Evolutionary conservation across 768 basidiomycete species (phyloP).

Genomic region (Cyclocybe cylindracea): DNA sequence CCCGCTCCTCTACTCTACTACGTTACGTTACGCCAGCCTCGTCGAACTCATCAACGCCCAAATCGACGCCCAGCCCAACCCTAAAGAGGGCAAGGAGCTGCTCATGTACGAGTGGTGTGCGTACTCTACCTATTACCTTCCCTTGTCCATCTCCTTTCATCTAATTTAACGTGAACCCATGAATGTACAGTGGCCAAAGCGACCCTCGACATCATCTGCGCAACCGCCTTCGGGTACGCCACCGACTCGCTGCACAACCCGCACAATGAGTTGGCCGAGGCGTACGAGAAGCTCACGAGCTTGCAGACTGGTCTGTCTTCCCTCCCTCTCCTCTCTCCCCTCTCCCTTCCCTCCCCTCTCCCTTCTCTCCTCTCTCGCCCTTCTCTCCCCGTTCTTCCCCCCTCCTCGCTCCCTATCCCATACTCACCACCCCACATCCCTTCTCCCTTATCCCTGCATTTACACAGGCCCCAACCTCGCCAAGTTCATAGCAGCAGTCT

Average conservation of each 20-base stretch:
- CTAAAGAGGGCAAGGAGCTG: constrained; percentile 31
- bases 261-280: constrained; percentile 46
- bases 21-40: constrained; percentile 14
- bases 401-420: too few relatives aligned
- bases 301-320: constrained; percentile 35
- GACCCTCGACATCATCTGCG: constrained; percentile 54
- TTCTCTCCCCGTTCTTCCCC: too few relatives aligned
- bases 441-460: too few relatives aligned
- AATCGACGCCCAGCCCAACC: constrained; percentile 30
- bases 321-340: neutral
- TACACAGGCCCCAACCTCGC: constrained; percentile 33
- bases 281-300: constrained; percentile 43
- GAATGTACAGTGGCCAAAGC: constrained; percentile 51
- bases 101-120: constrained; percentile 49
- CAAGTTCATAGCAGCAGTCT: constrained; percentile 32
- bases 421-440: too few relatives aligned
- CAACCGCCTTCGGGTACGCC: constrained; percentile 49
- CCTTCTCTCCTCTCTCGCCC: constrained; percentile 16
- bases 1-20: neutral
- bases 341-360: constrained; percentile 15
- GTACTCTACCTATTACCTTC: constrained; percentile 13
- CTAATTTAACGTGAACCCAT: neutral
- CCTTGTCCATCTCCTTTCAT: neutral
- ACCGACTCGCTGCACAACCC: constrained; percentile 46
- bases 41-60: constrained; percentile 36